Base-by-base conservation (phyloP, 2,329 filamentous ascomycete species). In the Tolypocladium album region DNA sequence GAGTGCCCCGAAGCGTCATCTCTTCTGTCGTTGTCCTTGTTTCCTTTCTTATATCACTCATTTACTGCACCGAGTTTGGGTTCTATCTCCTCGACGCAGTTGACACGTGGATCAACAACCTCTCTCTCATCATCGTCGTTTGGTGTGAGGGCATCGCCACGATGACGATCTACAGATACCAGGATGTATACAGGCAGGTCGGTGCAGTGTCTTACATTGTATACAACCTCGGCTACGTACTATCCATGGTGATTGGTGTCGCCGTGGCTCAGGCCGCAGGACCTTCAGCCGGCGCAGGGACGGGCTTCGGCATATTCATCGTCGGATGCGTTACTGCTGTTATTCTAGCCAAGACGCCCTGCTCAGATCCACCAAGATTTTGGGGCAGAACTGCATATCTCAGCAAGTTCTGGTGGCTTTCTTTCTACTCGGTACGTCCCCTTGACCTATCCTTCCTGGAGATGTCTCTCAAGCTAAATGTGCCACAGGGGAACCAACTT, bases 31-130 rank as follows among this genome's bases (percentile, higher is more conserved):
- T 82, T 13, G 75, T 77, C 13, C 24, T 82, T 0, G 40, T 77
- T 0, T 80, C 75, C 0, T 79, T 78, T 55, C 70, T 82, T 1
- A 71, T 82, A 55, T 80, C 77, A 15, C 67, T 84, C 2, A 75
- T 79, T 0, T 83, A 82, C 62, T 82, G 80, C 66, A 82, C 80
- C 0, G 72, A 0, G 4, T 50, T 50, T 2, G 47, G 47, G 2
- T 83, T 80, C 64, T 77, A 78, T 59, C 69, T 80, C 0, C 71
- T 83, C 0, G 77, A 81, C 59, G 80, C 79, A 0, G 73, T 82
- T 4, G 81, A 83, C 57, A 71, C 75, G 12, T 83, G 76, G 72
- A 74, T 82, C 63, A 83, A 82, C 66, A 79, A 82, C 57, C 64
- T 81, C 3, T 71, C 76, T 13, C 69, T 83, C 13, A 74, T 83